These are phyloP conservation scores for Wickerhamomyces pijperi DNA, from an alignment of 805 yeast species.

Conservation along the genomic window DNA sequence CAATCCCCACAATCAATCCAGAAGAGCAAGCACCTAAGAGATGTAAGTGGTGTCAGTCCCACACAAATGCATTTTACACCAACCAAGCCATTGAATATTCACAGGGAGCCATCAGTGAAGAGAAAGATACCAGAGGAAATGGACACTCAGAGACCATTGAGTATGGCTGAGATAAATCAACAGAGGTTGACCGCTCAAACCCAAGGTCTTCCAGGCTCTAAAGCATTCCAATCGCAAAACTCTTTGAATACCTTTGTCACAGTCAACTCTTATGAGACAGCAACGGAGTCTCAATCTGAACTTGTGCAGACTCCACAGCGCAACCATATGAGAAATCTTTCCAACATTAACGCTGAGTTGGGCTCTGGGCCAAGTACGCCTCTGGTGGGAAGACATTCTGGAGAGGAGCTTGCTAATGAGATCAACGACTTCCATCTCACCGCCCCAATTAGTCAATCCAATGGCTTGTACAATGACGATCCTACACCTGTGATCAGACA, in stretches of 20 bases:
- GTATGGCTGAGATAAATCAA: neutral
- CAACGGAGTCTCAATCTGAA: conserved; percentile 3
- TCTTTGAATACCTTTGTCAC: conserved; percentile 10
- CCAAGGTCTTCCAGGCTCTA: neutral
- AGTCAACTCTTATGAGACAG: conserved; percentile 13
- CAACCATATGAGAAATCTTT: neutral
- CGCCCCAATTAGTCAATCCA: neutral
- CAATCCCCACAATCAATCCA: conserved; percentile 6
- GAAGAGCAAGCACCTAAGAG: neutral
- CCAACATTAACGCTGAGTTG: neutral
- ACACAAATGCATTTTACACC: conserved; percentile 10
- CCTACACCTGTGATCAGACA: conserved; percentile 13
- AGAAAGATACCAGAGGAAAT: neutral
- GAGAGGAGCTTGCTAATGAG: neutral
- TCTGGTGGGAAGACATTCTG: neutral
- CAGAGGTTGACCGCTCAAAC: neutral
- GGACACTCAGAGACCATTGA: neutral
- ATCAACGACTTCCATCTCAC: neutral
- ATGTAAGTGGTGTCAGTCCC: conserved; percentile 3
- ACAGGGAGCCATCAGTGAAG: neutral
- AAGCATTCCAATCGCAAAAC: conserved; percentile 1
- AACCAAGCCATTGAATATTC: conserved; percentile 16
- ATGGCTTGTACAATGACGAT: conserved; percentile 9
- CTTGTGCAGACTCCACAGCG: neutral
- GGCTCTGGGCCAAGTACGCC: neutral